These are phyloP conservation scores for Exophiala calicioides DNA, from an alignment of 2,329 filamentous ascomycete genomes.

Conservation along the genomic window DNA sequence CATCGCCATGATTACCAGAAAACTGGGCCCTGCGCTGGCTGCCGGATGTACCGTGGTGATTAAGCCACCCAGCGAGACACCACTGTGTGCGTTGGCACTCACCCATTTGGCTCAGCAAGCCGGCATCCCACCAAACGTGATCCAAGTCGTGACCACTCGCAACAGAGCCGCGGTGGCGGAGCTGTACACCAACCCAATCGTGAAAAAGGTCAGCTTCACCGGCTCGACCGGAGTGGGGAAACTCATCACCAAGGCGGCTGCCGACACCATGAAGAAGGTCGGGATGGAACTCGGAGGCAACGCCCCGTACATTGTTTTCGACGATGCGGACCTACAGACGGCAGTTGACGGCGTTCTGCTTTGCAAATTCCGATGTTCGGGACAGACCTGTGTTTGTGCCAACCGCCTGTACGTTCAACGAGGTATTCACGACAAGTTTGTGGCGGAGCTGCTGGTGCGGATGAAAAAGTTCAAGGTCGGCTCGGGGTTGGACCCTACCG, in stretches of 20 bases:
- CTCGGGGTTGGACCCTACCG: background rate
- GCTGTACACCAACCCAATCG: background rate
- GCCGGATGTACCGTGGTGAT: slow-evolving; percentile 41
- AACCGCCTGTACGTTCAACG: slow-evolving; percentile 79
- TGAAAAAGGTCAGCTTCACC: slow-evolving; percentile 34
- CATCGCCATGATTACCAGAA: slow-evolving; percentile 64
- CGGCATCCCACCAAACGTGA: slow-evolving; percentile 35
- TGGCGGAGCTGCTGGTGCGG: slow-evolving; percentile 42
- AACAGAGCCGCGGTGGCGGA: slow-evolving; percentile 5
- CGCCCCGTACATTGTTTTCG: slow-evolving; percentile 42
- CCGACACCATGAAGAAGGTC: slow-evolving; percentile 41
- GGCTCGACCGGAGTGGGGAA: slow-evolving; percentile 36
- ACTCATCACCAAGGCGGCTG: slow-evolving; percentile 35
- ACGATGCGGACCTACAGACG: slow-evolving; percentile 40
- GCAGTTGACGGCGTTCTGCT: slow-evolving; percentile 15
- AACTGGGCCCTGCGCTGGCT: slow-evolving; percentile 38
- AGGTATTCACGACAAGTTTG: slow-evolving; percentile 74
- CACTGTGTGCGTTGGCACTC: slow-evolving; percentile 35
- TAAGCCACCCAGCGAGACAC: slow-evolving; percentile 40
- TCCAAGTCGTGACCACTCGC: slow-evolving; percentile 44
- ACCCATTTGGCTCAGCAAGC: slow-evolving; percentile 36
- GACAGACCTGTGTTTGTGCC: slow-evolving; percentile 36
- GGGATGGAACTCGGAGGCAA: slow-evolving; percentile 47
- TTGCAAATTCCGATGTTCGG: slow-evolving; percentile 19
- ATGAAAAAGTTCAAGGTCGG: background rate